Evolutionary conservation across 2,329 filamentous ascomycete species (phyloP).

Genomic region (Aspergillus jensenii): DNA sequence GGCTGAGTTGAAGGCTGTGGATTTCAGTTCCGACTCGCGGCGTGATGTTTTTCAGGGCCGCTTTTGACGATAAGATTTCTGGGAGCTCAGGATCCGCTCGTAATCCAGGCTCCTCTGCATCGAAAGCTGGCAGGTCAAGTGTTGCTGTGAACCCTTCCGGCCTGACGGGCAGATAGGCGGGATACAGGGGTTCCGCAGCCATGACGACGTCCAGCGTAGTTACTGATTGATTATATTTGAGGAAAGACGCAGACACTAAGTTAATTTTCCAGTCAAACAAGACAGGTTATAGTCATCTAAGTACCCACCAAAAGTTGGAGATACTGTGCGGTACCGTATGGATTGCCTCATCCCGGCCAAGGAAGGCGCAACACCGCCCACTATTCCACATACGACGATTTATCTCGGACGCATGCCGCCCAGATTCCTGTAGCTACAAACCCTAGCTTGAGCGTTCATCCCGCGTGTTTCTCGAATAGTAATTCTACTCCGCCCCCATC

Average conservation of each 20-base stretch:
- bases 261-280: not conserved
- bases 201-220: not conserved
- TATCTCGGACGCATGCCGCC: not conserved
- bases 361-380: conserved; percentile 7
- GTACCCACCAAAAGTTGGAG: not conserved
- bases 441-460: not conserved
- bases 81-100: conserved; percentile 6
- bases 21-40: conserved; percentile 11
- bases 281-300: not conserved
- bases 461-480: not conserved
- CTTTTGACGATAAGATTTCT: not conserved
- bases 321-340: not conserved
- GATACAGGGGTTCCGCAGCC: conserved; percentile 9
- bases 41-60: conserved; percentile 4
- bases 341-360: conserved; percentile 8
- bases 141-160: conserved; percentile 10
- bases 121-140: conserved; percentile 2
- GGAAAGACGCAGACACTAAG: not conserved
- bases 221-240: not conserved
- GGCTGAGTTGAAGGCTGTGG: conserved; percentile 6
- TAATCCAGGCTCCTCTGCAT: conserved; percentile 1
- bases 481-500: not conserved
- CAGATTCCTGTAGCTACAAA: not conserved
- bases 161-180: conserved; percentile 8
- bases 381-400: not conserved